phyloP scores from a whole-genome alignment of 1,284 basidiomycete species.

The Apiotrichum gamsii region DNA sequence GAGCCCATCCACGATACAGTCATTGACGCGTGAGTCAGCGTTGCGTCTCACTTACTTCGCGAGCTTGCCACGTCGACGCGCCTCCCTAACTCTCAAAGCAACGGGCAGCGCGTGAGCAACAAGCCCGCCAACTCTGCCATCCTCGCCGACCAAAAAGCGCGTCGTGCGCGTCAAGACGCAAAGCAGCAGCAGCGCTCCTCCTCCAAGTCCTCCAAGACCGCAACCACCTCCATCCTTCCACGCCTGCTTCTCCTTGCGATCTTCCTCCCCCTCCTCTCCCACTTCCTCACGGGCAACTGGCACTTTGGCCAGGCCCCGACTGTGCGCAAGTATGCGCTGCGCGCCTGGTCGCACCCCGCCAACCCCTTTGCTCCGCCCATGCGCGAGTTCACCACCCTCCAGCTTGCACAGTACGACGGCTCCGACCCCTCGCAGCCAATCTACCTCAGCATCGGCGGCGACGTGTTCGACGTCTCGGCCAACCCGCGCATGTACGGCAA shows the following conservation, averaged over 20 bases:
- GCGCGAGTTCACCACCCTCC: slow-evolving; percentile 27
- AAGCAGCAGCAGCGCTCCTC: not conserved
- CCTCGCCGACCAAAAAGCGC: slow-evolving; percentile 28
- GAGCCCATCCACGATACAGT: slow-evolving; percentile 36
- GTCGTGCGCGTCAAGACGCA: slow-evolving; percentile 19
- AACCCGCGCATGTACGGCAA: slow-evolving; percentile 48
- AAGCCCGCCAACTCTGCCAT: slow-evolving; percentile 57
- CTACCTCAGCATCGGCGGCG: slow-evolving; percentile 48
- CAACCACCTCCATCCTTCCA: not conserved
- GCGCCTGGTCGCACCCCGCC: not conserved
- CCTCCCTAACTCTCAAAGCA: slow-evolving; percentile 26
- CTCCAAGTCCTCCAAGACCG: no score
- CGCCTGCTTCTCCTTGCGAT: slow-evolving; percentile 25
- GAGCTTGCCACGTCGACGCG: not conserved
- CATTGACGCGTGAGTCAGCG: slow-evolving; percentile 18
- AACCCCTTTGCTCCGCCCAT: slow-evolving; percentile 17
- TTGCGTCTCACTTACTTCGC: not conserved
- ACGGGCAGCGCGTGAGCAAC: slow-evolving; percentile 56
- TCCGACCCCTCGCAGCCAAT: slow-evolving; percentile 42
- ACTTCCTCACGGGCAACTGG: slow-evolving; percentile 35
- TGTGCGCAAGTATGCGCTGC: slow-evolving; percentile 1
- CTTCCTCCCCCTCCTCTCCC: slow-evolving; percentile 37
- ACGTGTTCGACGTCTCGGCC: slow-evolving; percentile 47
- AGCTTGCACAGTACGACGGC: slow-evolving; percentile 42
- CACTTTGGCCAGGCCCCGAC: slow-evolving; percentile 25